Percentiles rank a stretch among this genome's conserved stretches.
Evolutionary conservation across 352 stramenopile species (phyloP).

Genomic region (Phytopythium ostracodes): DNA sequence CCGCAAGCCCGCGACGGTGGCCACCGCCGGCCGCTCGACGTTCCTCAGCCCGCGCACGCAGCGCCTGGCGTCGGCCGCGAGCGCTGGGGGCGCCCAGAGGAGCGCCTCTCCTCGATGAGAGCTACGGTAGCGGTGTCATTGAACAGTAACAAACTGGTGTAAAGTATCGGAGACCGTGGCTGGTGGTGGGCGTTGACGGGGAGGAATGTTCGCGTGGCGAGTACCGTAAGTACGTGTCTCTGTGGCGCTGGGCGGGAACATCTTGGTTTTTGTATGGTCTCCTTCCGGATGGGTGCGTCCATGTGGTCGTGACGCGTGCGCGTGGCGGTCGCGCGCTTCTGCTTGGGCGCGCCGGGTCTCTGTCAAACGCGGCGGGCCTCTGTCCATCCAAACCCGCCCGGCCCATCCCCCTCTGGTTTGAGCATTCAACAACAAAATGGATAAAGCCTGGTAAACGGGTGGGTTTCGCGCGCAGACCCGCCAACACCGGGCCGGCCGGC

Average conservation of each 20-base stretch:
- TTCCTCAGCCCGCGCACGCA: slow-evolving; percentile 38
- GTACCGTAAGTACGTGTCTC: neutral
- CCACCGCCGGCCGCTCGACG: slow-evolving; percentile 34
- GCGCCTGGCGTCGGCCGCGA: slow-evolving; percentile 15
- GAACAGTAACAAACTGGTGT: neutral
- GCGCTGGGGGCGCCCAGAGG: slow-evolving; percentile 10
- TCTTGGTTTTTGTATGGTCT: neutral
- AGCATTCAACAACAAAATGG: neutral
- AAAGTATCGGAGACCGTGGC: neutral
- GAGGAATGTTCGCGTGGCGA: neutral
- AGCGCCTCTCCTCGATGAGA: slow-evolving; percentile 7
- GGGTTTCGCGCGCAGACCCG: neutral
- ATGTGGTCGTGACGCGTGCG: neutral
- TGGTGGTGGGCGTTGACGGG: neutral
- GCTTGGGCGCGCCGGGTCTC: slow-evolving; percentile 9
- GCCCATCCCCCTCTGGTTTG: neutral
- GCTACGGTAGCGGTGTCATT: too few relatives aligned
- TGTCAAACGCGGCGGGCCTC: neutral
- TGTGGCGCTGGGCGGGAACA: too few relatives aligned
- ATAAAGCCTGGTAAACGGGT: neutral
- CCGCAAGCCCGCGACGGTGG: slow-evolving; percentile 38
- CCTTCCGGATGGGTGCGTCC: neutral
- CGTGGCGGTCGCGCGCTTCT: slow-evolving; percentile 6
- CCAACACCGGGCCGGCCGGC: neutral
- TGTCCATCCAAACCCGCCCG: neutral